Evolutionary conservation across 768 basidiomycete genomes (phyloP).

Genomic region (Gloeopeniophorella convolvens): DNA sequence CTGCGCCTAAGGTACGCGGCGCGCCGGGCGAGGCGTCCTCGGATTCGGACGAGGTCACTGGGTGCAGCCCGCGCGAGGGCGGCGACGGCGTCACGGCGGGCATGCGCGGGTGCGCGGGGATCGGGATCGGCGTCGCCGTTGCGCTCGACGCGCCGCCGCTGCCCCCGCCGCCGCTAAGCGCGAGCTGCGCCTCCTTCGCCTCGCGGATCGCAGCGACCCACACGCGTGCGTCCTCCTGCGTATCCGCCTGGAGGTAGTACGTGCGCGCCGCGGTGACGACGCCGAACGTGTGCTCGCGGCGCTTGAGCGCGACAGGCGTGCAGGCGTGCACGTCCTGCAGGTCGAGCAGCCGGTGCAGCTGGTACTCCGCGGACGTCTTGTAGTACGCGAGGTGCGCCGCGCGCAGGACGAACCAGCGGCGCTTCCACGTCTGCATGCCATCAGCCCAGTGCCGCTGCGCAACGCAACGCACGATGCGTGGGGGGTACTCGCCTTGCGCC

Average conservation of each 20-base stretch:
- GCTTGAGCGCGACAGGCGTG: conserved; percentile 81
- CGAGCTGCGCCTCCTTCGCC: conserved; percentile 57
- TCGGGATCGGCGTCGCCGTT: conserved; percentile 45
- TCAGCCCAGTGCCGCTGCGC: too few species aligned
- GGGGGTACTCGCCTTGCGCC: conserved; percentile 68
- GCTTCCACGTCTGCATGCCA: conserved; percentile 99
- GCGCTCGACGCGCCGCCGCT: background rate
- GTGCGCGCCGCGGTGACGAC: conserved; percentile 87
- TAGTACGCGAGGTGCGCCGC: conserved; percentile 93
- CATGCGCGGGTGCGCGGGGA: conserved; percentile 33
- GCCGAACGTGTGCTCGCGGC: conserved; percentile 83
- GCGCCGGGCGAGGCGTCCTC: conserved; percentile 53
- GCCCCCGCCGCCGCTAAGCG: conserved; percentile 18
- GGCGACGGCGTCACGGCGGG: conserved; percentile 42
- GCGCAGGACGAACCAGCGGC: conserved; percentile 95
- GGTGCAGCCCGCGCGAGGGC: conserved; percentile 36
- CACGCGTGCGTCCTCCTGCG: conserved; percentile 60
- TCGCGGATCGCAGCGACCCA: conserved; percentile 86
- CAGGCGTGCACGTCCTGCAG: conserved; percentile 86
- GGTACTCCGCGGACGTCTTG: conserved; percentile 92
- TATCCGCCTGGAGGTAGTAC: conserved; percentile 82
- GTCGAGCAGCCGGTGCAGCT: conserved; percentile 83
- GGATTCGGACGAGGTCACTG: conserved; percentile 71
- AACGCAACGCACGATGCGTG: too few species aligned
- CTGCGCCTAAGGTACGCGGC: conserved; percentile 23